Evolutionary conservation across 2,329 filamentous ascomycete species (phyloP), one percentile per base, ranked within the genome.

Genomic region (Dothideomycetes sp.): DNA sequence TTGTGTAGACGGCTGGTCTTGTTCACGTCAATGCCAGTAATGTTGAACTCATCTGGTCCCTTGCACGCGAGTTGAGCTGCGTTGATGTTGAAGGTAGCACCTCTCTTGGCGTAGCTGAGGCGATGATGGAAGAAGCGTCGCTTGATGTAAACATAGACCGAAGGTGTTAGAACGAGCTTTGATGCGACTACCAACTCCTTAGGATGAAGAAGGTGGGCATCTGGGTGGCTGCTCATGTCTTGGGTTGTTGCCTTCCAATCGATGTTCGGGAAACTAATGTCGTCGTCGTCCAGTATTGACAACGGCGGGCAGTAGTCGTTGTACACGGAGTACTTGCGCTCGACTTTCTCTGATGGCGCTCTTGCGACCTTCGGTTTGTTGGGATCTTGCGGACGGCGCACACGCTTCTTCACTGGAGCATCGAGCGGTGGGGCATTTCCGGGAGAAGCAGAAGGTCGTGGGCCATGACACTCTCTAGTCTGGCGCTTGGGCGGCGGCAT

Each of bases 21-120:
- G 70, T 95, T 95, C 59, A 96, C 89, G 54, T 96, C 89, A 49
- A 95, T 94, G 32, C 40, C 40, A 7, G 27, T 34, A 7, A 42
- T 36, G 16, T 27, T 25, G 24, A 35, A 19, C 15, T 18, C 32
- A 8, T 42, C 40, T 18, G 18, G 23, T 34, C 40, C 40, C 68
- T 93, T 93, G 73, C 86, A 94, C n/a, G 85, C 86, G 60, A 94
- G 84, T 61, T 96, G 89, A 4, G 87, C 86, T 58, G 94, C 85
- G 1, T 89, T 96, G 73, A 94, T 94, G 59, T 85, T 80, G 61
- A 94, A 95, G 54, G 88, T 83, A 62, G 93, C 91, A 57, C 74
- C 74, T 24, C 76, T 78, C 42, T 68, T 63, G 25, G 78, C 65
- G 2, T 79, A 74, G 45, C 82, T 75, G 23, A 89, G 73, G 28